Evolutionary conservation across 2,329 filamentous ascomycete genomes (phyloP).

Genomic region (Colletotrichum sp.): DNA sequence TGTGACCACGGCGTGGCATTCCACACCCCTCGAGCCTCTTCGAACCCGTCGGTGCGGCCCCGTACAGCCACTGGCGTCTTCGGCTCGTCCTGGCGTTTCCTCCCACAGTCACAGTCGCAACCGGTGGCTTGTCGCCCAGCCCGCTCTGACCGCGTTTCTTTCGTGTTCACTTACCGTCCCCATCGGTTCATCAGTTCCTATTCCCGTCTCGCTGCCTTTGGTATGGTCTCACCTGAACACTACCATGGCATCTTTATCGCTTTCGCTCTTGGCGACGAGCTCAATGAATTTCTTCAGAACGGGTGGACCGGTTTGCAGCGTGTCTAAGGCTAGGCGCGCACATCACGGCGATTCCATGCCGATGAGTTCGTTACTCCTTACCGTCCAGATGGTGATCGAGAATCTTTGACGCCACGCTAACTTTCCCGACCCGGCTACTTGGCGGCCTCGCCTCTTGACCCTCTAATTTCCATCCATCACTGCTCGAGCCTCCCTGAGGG

Average conservation of each 20-base stretch:
- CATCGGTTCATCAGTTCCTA: not conserved
- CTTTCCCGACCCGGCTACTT: not conserved
- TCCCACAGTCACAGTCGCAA: not conserved
- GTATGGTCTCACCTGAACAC: not conserved
- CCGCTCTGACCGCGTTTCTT: slow-evolving; percentile 9
- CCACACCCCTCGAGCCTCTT: slow-evolving; percentile 6
- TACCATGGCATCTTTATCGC: not conserved
- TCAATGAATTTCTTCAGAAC: not conserved
- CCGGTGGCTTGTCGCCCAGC: not conserved
- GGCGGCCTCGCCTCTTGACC: not conserved
- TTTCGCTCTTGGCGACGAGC: not conserved
- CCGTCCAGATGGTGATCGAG: not conserved
- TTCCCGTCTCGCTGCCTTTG: slow-evolving; percentile 12
- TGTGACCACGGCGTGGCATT: not conserved
- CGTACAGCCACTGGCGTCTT: not conserved
- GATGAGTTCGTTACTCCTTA: not conserved
- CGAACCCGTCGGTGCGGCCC: slow-evolving; percentile 4
- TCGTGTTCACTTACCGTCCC: not conserved
- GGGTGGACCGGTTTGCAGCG: not conserved
- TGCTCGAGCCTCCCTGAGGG: not conserved
- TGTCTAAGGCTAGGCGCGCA: not conserved
- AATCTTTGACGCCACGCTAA: not conserved
- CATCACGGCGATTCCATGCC: not conserved
- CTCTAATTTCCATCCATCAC: slow-evolving; percentile 4
- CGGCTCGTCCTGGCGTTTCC: not conserved